A percentile compares a stretch with the other conserved stretches of the same genome.
phyloP scores from a whole-genome alignment of 2,329 filamentous ascomycete genomes.

The Fusarium nelsonii region DNA sequence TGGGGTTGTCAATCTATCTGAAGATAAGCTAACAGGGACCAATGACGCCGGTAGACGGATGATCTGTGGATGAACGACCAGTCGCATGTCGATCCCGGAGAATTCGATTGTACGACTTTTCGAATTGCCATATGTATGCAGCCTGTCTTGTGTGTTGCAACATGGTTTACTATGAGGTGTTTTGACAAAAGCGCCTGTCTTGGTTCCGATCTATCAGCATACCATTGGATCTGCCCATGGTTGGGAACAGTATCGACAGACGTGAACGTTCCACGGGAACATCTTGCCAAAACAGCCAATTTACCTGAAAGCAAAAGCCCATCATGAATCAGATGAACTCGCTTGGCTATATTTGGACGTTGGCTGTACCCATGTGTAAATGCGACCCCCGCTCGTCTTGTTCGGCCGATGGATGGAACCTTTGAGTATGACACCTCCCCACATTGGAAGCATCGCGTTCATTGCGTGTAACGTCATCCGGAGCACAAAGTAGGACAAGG shows the following conservation, averaged over 20 bases:
- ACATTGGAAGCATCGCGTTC: constrained; percentile 28
- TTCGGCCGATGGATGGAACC: constrained; percentile 26
- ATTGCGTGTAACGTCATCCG: constrained; percentile 39
- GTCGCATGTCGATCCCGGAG: constrained; percentile 39
- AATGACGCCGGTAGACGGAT: constrained; percentile 10
- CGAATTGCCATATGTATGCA: constrained; percentile 7
- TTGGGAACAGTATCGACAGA: constrained; percentile 1
- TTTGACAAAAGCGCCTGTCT: constrained; percentile 5
- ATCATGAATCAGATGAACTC: constrained; percentile 9
- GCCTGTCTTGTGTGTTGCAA: background rate
- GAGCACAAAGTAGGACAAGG: constrained; percentile 1
- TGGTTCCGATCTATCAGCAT: background rate
- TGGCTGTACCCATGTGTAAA: constrained; percentile 24
- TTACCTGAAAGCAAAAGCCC: constrained; percentile 7
- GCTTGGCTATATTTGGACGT: constrained; percentile 15
- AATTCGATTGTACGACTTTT: constrained; percentile 31
- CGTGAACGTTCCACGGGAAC: background rate
- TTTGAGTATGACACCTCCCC: constrained; percentile 30
- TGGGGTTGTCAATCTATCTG: constrained; percentile 11
- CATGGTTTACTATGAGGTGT: constrained; percentile 4
- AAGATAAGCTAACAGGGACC: constrained; percentile 4
- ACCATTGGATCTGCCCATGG: background rate
- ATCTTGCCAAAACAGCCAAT: constrained; percentile 3
- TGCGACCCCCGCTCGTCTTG: constrained; percentile 23
- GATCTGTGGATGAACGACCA: constrained; percentile 11